phyloP scores from a whole-genome alignment of 441 rosid species.

The Rhodomyrtus psidioides region DNA sequence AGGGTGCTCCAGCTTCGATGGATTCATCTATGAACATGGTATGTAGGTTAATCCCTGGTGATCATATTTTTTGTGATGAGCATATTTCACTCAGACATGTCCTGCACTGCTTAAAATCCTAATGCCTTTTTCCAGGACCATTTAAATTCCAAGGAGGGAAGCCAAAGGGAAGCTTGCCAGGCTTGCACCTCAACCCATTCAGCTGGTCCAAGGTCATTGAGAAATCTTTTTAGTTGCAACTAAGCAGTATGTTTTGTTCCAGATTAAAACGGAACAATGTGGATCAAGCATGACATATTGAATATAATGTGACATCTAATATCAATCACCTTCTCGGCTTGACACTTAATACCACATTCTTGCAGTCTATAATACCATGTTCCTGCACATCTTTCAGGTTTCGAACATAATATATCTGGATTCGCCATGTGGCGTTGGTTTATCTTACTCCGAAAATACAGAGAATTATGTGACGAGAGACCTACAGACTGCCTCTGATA shows the following conservation, averaged over 20 bases:
- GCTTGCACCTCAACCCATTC: neutral
- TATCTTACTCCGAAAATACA: neutral
- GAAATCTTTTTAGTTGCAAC: neutral
- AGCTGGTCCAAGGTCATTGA: neutral
- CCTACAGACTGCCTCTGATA: conserved; percentile 8
- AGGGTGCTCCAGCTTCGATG: neutral
- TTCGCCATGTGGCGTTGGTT: neutral
- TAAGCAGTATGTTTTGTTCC: neutral
- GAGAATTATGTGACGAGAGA: conserved; percentile 4
- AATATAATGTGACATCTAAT: neutral
- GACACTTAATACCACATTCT: neutral
- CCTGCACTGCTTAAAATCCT: neutral
- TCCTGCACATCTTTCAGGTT: neutral
- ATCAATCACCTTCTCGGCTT: neutral
- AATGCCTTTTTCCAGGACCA: neutral
- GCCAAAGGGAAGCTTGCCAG: neutral
- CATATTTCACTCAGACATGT: conserved; percentile 1
- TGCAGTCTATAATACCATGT: neutral
- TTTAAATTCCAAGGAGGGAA: neutral
- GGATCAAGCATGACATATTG: neutral
- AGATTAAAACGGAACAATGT: neutral
- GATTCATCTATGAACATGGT: neutral
- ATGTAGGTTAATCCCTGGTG: neutral
- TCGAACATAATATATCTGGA: neutral
- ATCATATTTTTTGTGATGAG: neutral